Base-by-base conservation (phyloP, 176 grass and related monocot genomes). In the Aegilops sharonensis region DNA sequence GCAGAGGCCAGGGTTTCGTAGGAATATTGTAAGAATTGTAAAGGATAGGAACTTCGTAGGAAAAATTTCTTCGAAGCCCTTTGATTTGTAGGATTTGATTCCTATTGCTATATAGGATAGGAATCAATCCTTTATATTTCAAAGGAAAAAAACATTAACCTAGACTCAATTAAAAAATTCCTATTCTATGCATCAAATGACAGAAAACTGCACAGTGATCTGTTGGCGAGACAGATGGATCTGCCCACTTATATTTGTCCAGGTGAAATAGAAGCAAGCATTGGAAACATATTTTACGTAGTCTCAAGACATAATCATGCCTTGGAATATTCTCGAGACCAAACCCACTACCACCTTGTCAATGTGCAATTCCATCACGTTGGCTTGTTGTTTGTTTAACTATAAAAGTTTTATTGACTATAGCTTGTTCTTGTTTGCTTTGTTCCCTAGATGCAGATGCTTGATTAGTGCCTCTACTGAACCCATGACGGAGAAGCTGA, bases 311-410 rank as follows among this genome's bases (percentile, higher is more conserved):
- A 89, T 66, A 85, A 85, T 89, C 77, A 89, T 45, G 66, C 47
- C 77, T 27, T 67, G 61, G 83, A 85, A 85, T 85, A 85, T 89
- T 89, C 88, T 42, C 68, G 75, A 68, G 59, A 89, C 68, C 83
- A 85, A 89, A 81, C 69, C 77, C 83, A 85, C 83, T 81, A 75
- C 18, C 21, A 29, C 13, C 45, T 76, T 34, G 77, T 35, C 24
- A 73, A 57, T 74, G 59, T 74, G 72, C 11, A 76, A 69, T 81
- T 81, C 83, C 69, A 81, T 68, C 60, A 81, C 34, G 18, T 45
- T 48, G 48, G 27, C 45, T 76, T 85, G 59, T 80, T 85, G 64
- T 75, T 59, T 66, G n/a, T 48, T 72, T 67, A 85, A 89, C 68
- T 75, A 54, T 15, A 73, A 42, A 80, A n/a, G 66, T 20, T 56